Conservation (phyloP, 257 asterid genomes). For the Buddleja alternifolia region DNA sequence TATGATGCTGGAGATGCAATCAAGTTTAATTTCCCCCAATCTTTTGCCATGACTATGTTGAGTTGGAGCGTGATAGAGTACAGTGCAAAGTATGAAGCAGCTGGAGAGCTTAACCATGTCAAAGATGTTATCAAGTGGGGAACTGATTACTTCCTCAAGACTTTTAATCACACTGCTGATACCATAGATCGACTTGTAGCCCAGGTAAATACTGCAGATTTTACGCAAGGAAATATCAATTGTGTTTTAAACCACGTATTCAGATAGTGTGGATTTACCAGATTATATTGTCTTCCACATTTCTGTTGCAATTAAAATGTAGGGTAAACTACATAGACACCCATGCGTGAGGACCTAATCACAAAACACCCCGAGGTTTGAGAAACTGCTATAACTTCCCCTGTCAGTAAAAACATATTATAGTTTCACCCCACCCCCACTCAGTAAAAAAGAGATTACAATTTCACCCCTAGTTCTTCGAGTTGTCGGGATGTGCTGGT, state of each 20-base stretch:
- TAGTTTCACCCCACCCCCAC: no score
- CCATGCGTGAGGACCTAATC: no score
- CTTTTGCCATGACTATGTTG: slow-evolving; percentile 95
- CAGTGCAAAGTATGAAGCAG: slow-evolving; percentile 82
- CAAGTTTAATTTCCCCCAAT: slow-evolving; percentile 81
- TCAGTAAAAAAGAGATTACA: no score
- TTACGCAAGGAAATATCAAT: neutral
- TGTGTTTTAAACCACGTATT: neutral
- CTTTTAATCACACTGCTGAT: slow-evolving; percentile 91
- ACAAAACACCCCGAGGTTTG: no score
- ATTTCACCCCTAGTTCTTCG: no score
- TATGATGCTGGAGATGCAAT: slow-evolving; percentile 98
- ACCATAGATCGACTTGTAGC: slow-evolving; percentile 63
- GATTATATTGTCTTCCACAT: neutral
- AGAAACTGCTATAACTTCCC: no score
- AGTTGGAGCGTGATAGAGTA: slow-evolving; percentile 99
- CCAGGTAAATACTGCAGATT: slow-evolving; percentile 51
- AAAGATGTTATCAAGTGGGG: slow-evolving; percentile 98
- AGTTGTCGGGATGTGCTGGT: no score
- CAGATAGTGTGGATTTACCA: slow-evolving; percentile 9
- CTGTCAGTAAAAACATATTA: no score
- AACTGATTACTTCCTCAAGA: slow-evolving; percentile 89
- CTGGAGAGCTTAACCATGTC: slow-evolving; percentile 90
- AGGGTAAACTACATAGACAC: no score
- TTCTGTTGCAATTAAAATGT: neutral